Evolutionary conservation across 345 rosid genomes (phyloP).

Genomic region (Ceriops zippeliana): DNA sequence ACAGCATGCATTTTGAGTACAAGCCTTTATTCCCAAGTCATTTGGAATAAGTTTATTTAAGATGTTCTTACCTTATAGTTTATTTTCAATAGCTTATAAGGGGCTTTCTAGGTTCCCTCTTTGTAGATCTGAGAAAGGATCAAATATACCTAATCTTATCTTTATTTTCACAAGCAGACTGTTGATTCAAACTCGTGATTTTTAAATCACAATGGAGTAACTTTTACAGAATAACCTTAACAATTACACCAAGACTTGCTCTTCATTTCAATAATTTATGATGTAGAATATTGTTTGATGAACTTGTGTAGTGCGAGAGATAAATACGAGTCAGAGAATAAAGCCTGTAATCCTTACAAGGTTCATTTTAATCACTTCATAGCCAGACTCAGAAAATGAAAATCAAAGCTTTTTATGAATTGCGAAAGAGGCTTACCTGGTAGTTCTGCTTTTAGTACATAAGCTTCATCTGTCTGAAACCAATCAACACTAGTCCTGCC

Average conservation of each 20-base stretch:
- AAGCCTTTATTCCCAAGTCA: neutral
- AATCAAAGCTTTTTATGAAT: neutral
- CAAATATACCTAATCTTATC: no score
- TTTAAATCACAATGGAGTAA: no score
- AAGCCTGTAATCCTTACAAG: neutral
- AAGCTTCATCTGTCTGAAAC: slow-evolving; percentile 70
- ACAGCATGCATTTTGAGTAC: neutral
- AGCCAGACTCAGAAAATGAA: neutral
- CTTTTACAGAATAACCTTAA: no score
- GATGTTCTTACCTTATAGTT: no score
- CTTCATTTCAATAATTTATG: no score
- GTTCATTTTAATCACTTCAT: neutral
- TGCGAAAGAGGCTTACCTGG: slow-evolving; percentile 45
- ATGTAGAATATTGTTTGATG: neutral
- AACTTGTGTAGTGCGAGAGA: neutral
- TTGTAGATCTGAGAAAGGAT: no score
- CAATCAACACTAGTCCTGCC: slow-evolving; percentile 69
- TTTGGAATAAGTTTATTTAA: neutral
- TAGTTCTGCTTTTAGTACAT: slow-evolving; percentile 61
- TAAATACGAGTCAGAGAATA: neutral
- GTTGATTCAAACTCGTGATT: no score
- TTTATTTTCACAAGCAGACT: no score
- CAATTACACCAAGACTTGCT: no score
- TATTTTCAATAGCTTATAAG: no score
- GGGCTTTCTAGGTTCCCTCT: no score